These are phyloP conservation scores for Mesembryanthemum crystallinum DNA, from an alignment of 148 eudicot genomes.

Conservation along the genomic window DNA sequence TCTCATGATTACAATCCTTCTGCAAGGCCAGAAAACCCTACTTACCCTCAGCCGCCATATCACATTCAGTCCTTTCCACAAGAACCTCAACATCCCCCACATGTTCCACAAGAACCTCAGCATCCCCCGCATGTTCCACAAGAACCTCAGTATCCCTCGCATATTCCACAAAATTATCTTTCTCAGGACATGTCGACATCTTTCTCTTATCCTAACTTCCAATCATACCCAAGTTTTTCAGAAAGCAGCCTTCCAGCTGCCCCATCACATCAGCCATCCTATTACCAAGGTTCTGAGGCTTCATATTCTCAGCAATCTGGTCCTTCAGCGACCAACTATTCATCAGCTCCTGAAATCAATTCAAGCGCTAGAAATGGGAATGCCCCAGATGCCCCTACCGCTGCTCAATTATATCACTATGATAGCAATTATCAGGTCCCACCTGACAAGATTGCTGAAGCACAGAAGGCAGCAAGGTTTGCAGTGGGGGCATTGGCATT, in stretches of 20 bases:
- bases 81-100: constrained; percentile 48
- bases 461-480: constrained; percentile 95
- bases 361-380: constrained; percentile 46
- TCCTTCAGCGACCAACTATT: constrained; percentile 35
- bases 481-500: constrained; percentile 97
- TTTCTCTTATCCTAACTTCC: constrained; percentile 64
- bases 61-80: constrained; percentile 55
- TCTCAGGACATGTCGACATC: constrained; percentile 55
- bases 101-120: constrained; percentile 49
- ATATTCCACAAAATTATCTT: constrained; percentile 50
- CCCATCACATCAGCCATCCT: constrained; percentile 61
- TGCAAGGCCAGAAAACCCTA: constrained; percentile 41
- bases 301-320: constrained; percentile 47
- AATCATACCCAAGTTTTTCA: constrained; percentile 82
- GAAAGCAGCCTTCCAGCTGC: constrained; percentile 70
- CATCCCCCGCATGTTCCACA: constrained; percentile 43
- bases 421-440: constrained; percentile 77
- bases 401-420: constrained; percentile 45
- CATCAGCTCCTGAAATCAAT: constrained; percentile 48
- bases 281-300: constrained; percentile 63
- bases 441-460: constrained; percentile 88
- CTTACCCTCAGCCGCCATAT: constrained; percentile 51
- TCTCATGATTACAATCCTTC: constrained; percentile 43
- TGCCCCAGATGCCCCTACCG: constrained; percentile 38
- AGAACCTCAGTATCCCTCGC: constrained; percentile 47